phyloP scores from a whole-genome alignment of 108 stramenopile genomes.

The Ochromonas danica region DNA sequence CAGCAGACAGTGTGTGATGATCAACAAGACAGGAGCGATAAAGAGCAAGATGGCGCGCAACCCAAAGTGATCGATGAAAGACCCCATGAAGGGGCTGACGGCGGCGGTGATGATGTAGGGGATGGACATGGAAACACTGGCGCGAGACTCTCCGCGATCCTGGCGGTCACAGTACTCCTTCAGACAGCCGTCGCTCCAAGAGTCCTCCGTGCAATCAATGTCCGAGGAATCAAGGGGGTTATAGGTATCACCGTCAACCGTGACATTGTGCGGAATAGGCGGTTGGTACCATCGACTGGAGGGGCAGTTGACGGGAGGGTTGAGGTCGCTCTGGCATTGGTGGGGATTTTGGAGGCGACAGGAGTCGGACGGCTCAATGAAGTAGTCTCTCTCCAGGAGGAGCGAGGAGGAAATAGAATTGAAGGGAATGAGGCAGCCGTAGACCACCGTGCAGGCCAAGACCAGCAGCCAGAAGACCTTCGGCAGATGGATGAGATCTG shows the following conservation, averaged over 20 bases:
- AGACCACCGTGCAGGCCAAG: slow-evolving; percentile 59
- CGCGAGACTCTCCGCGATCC: neutral
- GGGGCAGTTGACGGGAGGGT: neutral
- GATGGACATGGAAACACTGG: slow-evolving; percentile 56
- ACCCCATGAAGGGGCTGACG: slow-evolving; percentile 59
- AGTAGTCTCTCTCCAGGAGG: slow-evolving; percentile 61
- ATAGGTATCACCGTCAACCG: neutral
- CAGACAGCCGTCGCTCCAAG: slow-evolving; percentile 57
- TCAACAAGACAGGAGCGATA: slow-evolving; percentile 48
- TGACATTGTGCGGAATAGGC: neutral
- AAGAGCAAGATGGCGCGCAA: slow-evolving; percentile 51
- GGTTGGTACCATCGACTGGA: slow-evolving; percentile 10
- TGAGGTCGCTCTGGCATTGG: slow-evolving; percentile 40
- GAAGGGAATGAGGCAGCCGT: slow-evolving; percentile 67
- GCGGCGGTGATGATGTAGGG: slow-evolving; percentile 61
- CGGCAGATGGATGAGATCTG: slow-evolving; percentile 48
- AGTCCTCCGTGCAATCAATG: slow-evolving; percentile 58
- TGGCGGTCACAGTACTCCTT: slow-evolving; percentile 46
- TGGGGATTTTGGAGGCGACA: slow-evolving; percentile 44
- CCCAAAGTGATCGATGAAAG: slow-evolving; percentile 61
- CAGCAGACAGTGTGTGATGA: slow-evolving; percentile 53
- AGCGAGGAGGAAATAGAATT: slow-evolving; percentile 64
- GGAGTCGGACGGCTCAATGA: slow-evolving; percentile 35
- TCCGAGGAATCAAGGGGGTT: slow-evolving; percentile 37
- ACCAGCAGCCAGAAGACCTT: slow-evolving; percentile 60